A percentile compares a stretch with the other conserved stretches of the same genome.
Conservation (phyloP, 352 stramenopile genomes). For the Elongisporangium undulatum region DNA sequence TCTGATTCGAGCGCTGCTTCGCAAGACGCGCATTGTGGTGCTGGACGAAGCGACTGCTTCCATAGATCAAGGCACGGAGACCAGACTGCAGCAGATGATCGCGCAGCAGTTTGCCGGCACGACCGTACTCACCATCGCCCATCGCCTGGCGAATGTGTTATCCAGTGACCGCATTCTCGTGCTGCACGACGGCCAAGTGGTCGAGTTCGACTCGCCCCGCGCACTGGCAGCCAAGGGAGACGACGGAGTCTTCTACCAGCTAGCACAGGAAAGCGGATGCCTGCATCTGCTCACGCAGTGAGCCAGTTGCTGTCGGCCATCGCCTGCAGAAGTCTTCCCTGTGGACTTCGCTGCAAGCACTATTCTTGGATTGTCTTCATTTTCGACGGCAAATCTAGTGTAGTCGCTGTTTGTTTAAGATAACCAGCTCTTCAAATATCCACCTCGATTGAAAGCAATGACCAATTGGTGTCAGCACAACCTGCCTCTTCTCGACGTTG, state of each 20-base stretch:
- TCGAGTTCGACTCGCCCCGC: conserved; percentile 79
- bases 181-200: conserved; percentile 71
- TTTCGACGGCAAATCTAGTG: too few species aligned
- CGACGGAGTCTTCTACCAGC: conserved; percentile 1
- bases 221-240: neutral
- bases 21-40: too few species aligned
- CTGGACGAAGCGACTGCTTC: neutral
- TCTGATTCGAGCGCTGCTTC: conserved; percentile 86
- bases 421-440: too few species aligned
- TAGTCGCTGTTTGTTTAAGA: too few species aligned
- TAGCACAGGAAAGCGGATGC: neutral
- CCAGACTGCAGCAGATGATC: conserved; percentile 54
- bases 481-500: too few species aligned
- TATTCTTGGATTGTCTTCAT: too few species aligned
- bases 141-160: conserved; percentile 88
- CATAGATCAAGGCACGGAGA: conserved; percentile 32
- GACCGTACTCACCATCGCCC: conserved; percentile 91
- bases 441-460: conserved; percentile 10
- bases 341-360: too few species aligned
- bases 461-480: too few species aligned
- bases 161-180: conserved; percentile 88
- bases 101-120: conserved; percentile 75
- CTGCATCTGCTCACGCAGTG: neutral
- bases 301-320: too few species aligned
- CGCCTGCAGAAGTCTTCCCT: too few species aligned